Evolutionary conservation across 1,284 basidiomycete species (phyloP).

Genomic region (Boletellus deceptivus): DNA sequence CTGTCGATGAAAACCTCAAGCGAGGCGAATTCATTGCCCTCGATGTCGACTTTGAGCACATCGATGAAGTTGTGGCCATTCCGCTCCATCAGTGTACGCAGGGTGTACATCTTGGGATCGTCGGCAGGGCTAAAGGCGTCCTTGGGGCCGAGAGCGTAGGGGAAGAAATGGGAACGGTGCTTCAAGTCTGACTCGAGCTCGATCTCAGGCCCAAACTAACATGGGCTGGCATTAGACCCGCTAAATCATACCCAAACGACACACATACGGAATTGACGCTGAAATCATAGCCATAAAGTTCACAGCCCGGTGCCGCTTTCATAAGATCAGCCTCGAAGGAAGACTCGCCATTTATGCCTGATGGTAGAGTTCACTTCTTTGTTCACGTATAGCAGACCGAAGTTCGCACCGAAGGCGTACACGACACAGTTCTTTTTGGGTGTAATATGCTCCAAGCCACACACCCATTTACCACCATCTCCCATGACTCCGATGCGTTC

Average conservation of each 20-base stretch:
- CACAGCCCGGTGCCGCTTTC: constrained; percentile 38
- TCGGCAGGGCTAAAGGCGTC: constrained; percentile 34
- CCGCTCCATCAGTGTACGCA: constrained; percentile 45
- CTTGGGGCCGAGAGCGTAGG: constrained; percentile 42
- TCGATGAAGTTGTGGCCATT: constrained; percentile 47
- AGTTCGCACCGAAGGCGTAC: constrained; percentile 44
- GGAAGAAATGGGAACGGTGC: constrained; percentile 48
- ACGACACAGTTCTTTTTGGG: constrained; percentile 45
- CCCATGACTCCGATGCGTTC: constrained; percentile 47
- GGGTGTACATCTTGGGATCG: constrained; percentile 43
- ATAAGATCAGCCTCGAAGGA: constrained; percentile 53
- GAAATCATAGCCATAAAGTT: constrained; percentile 55
- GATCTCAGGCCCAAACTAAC: constrained; percentile 49
- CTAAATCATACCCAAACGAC: neutral
- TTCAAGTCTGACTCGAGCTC: constrained; percentile 34
- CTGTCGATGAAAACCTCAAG: constrained; percentile 38
- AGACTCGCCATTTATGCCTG: constrained; percentile 51
- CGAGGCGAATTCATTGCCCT: constrained; percentile 46
- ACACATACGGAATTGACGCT: constrained; percentile 41
- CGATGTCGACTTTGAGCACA: constrained; percentile 51
- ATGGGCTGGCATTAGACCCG: neutral
- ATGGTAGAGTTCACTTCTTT: neutral
- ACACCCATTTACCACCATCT: constrained; percentile 55
- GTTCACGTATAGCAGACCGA: neutral
- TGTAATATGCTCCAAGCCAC: constrained; percentile 45